These are phyloP conservation scores for Pseudocercospora cruenta DNA, from an alignment of 2,329 filamentous ascomycete genomes.

Conservation along the genomic window DNA sequence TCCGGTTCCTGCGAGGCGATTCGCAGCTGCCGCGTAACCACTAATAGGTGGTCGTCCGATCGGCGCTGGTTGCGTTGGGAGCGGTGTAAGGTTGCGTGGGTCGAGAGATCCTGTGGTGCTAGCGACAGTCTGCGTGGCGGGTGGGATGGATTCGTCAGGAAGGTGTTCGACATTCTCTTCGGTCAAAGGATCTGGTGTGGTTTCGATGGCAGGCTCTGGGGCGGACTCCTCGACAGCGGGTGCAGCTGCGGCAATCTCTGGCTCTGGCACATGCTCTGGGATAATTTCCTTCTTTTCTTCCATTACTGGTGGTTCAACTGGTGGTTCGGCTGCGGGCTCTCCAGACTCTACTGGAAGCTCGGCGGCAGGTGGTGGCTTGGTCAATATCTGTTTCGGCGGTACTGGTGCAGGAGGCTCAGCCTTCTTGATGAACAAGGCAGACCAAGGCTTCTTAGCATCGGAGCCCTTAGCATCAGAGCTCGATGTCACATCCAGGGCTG, in stretches of 20 bases:
- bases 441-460: slow-evolving; percentile 56
- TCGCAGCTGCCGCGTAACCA: slow-evolving; percentile 77
- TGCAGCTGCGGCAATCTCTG: slow-evolving; percentile 23
- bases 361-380: slow-evolving; percentile 30
- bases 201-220: slow-evolving; percentile 63
- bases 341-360: slow-evolving; percentile 39
- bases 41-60: slow-evolving; percentile 66
- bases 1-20: slow-evolving; percentile 70
- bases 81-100: slow-evolving; percentile 68
- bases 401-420: slow-evolving; percentile 51
- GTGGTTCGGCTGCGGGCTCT: slow-evolving; percentile 29
- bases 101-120: slow-evolving; percentile 92
- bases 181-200: slow-evolving; percentile 70
- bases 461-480: slow-evolving; percentile 40
- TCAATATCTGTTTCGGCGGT: slow-evolving; percentile 38
- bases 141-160: slow-evolving; percentile 76
- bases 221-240: slow-evolving; percentile 33
- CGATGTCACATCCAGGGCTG: slow-evolving; percentile 42
- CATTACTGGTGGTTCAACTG: slow-evolving; percentile 24
- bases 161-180: slow-evolving; percentile 91
- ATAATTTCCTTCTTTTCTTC: slow-evolving; percentile 33
- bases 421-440: slow-evolving; percentile 54
- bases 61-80: slow-evolving; percentile 62
- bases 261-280: slow-evolving; percentile 17
- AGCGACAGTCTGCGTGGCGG: slow-evolving; percentile 78